Base-by-base conservation (phyloP, 495 filamentous ascomycete genomes). In the Lasiosphaeria hispida region DNA sequence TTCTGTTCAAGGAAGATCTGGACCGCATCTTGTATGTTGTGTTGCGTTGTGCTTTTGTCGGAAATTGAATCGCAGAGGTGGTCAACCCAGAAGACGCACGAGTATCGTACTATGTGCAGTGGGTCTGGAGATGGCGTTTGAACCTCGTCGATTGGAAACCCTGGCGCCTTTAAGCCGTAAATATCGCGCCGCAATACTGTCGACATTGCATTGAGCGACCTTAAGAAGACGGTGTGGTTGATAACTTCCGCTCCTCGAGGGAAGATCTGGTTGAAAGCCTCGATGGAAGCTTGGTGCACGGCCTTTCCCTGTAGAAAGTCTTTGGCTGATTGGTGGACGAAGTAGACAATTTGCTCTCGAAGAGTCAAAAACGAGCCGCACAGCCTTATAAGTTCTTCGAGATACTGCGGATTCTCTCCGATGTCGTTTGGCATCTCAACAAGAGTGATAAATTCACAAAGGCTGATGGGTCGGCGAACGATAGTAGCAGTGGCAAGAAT, bases 251-350 rank as follows among this genome's bases (percentile, higher is more conserved):
- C 34, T 6, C 52, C 52, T 5, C 4, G 52, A 44, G 52, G 52
- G 39, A 55, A 55, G 52, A 55, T 38, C 52, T 38, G 35, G 18
- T 45, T 35, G 17, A 44, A 55, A 43, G 52, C 38, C 13, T 55
- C 19, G 44, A 7, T 2, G 44, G 39, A 55, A 10, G 39, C 52
- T 34, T 23, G 15, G 40, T 44, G 4, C 4, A 23, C 14, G 19
- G 23, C 23, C 39, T 37, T 44, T 10, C 47, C 56, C 37, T 38
- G 14, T 15, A 75, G 63, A 62, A 65, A 75, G 36, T 75, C 73
- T 38, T 73, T 70, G 35, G 64, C 74, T 13, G 73, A 77, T 59
- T 75, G 71, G 57, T 77, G 69, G 9, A 76, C 63, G 10, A 74
- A 62, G 44, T 58, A 58, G 33, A 77, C 58, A 15, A 37, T 59